These are phyloP conservation scores for Cystobasidium sp. DNA, from an alignment of 1,284 basidiomycete species.

Conservation along the genomic window DNA sequence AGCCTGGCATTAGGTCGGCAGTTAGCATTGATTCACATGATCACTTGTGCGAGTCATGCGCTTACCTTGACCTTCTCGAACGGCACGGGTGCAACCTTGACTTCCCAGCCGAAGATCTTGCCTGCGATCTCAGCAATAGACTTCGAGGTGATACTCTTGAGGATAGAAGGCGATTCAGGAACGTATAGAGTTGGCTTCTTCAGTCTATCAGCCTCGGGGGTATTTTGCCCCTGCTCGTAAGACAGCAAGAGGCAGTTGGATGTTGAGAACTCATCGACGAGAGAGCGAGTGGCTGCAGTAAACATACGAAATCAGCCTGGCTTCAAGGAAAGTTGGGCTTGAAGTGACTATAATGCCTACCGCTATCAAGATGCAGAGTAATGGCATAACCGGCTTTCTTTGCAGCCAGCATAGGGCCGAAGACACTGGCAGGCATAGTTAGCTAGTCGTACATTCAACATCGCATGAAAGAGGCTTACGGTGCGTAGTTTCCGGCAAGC, in stretches of 20 bases:
- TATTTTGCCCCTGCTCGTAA: slow-evolving; percentile 38
- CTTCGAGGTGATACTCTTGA: slow-evolving; percentile 52
- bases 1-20: slow-evolving; percentile 32
- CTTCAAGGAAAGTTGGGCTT: neutral
- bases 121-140: slow-evolving; percentile 52
- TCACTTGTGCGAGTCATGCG: neutral
- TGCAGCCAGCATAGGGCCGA: slow-evolving; percentile 52
- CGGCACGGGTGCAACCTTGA: slow-evolving; percentile 54
- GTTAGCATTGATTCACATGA: neutral
- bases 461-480: slow-evolving; percentile 47
- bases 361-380: slow-evolving; percentile 54
- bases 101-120: slow-evolving; percentile 55
- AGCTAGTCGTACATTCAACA: neutral
- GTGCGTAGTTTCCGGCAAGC: slow-evolving; percentile 57
- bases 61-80: slow-evolving; percentile 51
- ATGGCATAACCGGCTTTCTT: slow-evolving; percentile 57
- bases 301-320: slow-evolving; percentile 9
- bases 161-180: slow-evolving; percentile 50
- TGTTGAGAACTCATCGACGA: slow-evolving; percentile 57
- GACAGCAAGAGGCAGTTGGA: slow-evolving; percentile 56
- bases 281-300: slow-evolving; percentile 52
- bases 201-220: slow-evolving; percentile 23
- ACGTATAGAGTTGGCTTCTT: slow-evolving; percentile 48
- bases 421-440: slow-evolving; percentile 38
- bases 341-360: neutral